Percentiles rank a stretch among this genome's conserved stretches.
These are phyloP conservation scores for Tetraselmis striata DNA, from an alignment of 139 green algal genomes.

Conservation along the genomic window DNA sequence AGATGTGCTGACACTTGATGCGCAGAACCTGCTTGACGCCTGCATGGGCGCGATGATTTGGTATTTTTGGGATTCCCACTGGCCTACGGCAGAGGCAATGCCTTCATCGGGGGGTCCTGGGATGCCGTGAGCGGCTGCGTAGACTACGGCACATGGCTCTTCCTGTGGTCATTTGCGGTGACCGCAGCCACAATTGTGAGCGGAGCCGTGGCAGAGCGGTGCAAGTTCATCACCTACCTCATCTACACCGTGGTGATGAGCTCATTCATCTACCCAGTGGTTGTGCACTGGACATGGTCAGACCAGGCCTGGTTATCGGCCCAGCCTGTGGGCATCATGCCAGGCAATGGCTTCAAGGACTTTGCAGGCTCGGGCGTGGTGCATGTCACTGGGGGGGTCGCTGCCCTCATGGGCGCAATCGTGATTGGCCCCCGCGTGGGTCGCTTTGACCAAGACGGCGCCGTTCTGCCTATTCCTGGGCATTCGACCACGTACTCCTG, in stretches of 20 bases:
- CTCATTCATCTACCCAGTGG: conserved; percentile 55
- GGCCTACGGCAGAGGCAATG: conserved; percentile 18
- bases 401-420: conserved; percentile 31
- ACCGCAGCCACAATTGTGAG: conserved; percentile 34
- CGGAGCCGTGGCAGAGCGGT: conserved; percentile 45
- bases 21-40: conserved; percentile 34
- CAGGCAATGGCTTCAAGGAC: conserved; percentile 31
- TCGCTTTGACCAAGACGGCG: conserved; percentile 18
- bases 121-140: neutral
- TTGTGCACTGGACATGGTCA: conserved; percentile 50
- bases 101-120: conserved; percentile 19
- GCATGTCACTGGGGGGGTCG: conserved; percentile 41
- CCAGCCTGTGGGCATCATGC: neutral
- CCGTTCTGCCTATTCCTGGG: neutral
- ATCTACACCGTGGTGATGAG: conserved; percentile 47
- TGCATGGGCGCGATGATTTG: conserved; percentile 27
- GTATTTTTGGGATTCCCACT: conserved; percentile 32
- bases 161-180: conserved; percentile 31
- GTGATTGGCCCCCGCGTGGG: conserved; percentile 45
- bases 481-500: conserved; percentile 2
- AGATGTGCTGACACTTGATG: no score
- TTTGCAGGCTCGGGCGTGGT: conserved; percentile 40
- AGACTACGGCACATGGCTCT: conserved; percentile 26
- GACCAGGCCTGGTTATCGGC: conserved; percentile 35
- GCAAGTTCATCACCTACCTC: conserved; percentile 40